A percentile compares a stretch with the other conserved stretches of the same genome.
Conservation (phyloP, 2,329 filamentous ascomycete genomes). For the Diaporthe citri region DNA sequence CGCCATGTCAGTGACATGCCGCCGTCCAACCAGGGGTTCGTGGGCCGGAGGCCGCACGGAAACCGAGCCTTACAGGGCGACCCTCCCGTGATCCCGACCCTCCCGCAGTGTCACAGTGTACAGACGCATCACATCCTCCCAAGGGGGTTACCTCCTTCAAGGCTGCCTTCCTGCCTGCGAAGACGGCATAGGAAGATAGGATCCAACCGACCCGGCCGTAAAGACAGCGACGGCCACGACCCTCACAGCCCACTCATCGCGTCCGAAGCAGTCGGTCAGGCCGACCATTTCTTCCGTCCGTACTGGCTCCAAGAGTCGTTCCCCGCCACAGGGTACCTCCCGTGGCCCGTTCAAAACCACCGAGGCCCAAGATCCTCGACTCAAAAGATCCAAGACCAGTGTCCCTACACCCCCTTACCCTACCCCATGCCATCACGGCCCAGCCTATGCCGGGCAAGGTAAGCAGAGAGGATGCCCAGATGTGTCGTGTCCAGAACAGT, state of each 20-base stretch:
- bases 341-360: neutral
- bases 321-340: neutral
- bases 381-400: neutral
- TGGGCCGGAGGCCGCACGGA: no score
- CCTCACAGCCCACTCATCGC: neutral
- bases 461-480: neutral
- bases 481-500: neutral
- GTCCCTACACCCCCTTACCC: neutral
- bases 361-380: no score
- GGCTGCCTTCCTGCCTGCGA: neutral
- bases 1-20: no score
- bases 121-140: neutral
- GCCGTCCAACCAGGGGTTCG: neutral
- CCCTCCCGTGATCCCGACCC: no score
- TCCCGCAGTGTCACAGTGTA: neutral
- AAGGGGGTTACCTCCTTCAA: neutral
- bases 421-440: neutral
- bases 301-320: neutral
- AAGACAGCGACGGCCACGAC: neutral
- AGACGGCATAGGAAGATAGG: neutral
- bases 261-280: neutral
- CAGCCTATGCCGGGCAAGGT: neutral
- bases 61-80: neutral
- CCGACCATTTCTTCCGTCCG: neutral
- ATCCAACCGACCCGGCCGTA: neutral